Conservation (phyloP, 2,329 filamentous ascomycete species). For the Fusarium sp. region DNA sequence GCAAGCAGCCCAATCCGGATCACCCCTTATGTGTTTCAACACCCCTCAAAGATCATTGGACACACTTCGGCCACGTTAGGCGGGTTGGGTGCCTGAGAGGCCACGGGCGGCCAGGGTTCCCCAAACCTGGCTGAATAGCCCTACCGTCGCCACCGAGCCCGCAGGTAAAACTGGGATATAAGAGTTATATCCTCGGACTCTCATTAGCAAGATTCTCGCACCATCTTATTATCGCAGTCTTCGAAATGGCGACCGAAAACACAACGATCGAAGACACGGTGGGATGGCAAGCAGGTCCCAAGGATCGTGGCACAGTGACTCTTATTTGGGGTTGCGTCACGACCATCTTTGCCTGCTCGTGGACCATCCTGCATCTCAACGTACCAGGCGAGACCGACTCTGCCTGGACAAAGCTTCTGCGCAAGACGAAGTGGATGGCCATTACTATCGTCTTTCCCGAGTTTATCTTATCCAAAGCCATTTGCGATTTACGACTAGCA, state of each 20-base stretch:
- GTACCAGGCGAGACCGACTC: accelerated
- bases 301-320: accelerated
- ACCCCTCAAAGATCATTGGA: no score
- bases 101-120: no score
- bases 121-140: no score
- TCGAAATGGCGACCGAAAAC: not conserved
- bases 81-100: no score
- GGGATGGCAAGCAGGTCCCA: not conserved
- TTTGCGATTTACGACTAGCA: not conserved
- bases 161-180: no score
- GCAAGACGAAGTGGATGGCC: not conserved
- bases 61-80: no score
- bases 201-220: no score
- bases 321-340: not conserved
- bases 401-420: accelerated
- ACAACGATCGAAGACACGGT: accelerated
- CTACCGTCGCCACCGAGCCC: no score
- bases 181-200: no score
- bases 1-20: no score
- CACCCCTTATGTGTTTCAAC: no score
- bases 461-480: not conserved
- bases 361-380: not conserved
- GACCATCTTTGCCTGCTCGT: not conserved
- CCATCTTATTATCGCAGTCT: no score
- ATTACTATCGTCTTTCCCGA: not conserved